phyloP scores from a whole-genome alignment of 2,329 filamentous ascomycete species.

The Ascochyta clinopodiicola region DNA sequence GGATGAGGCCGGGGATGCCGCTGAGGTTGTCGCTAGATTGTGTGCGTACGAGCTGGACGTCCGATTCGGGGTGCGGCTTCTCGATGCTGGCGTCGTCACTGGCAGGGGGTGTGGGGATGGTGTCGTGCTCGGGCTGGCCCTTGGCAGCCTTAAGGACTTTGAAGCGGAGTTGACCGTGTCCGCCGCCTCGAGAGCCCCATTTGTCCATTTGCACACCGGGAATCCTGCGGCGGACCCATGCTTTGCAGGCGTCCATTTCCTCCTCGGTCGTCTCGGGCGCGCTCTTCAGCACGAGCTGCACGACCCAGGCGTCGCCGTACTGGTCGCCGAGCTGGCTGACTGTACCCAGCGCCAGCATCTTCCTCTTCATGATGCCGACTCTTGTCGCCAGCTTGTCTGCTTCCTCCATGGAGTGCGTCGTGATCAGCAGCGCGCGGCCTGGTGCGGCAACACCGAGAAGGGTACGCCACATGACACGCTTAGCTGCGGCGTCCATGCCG shows the following conservation, averaged over 20 bases:
- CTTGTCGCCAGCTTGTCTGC: conserved; percentile 85
- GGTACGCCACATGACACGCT: conserved; percentile 92
- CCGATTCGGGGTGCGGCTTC: conserved; percentile 22
- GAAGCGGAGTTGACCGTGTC: conserved; percentile 86
- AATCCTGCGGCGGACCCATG: conserved; percentile 70
- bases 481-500: conserved; percentile 88
- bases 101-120: background rate
- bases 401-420: conserved; percentile 95
- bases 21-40: conserved; percentile 26
- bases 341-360: conserved; percentile 85
- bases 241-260: conserved; percentile 70
- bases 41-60: conserved; percentile 32
- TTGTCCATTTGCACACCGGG: conserved; percentile 65
- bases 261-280: conserved; percentile 74
- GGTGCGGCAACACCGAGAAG: conserved; percentile 71
- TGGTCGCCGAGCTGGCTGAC: conserved; percentile 73
- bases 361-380: conserved; percentile 82
- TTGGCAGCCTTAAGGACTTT: conserved; percentile 66
- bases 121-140: background rate
- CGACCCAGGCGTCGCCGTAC: conserved; percentile 79
- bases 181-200: conserved; percentile 71
- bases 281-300: conserved; percentile 78
- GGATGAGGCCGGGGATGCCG: conserved; percentile 73
- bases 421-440: conserved; percentile 83
- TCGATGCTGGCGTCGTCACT: conserved; percentile 7